Conservation (phyloP, 176 grass and related monocot genomes). For the Saccharum spontaneum region DNA sequence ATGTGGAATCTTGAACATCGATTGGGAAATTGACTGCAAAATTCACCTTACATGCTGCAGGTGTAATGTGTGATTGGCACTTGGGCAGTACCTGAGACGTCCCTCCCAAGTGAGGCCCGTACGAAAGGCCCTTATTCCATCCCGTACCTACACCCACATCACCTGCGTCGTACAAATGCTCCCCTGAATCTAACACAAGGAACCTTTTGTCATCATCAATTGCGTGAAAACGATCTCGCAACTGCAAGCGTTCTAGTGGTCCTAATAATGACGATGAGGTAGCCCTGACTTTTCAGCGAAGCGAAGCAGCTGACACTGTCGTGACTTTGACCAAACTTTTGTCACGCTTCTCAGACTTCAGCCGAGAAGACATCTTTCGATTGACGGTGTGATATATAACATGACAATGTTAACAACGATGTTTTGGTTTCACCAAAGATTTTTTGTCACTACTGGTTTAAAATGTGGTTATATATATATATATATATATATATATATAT, state of each 20-base stretch:
- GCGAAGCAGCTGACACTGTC: background rate
- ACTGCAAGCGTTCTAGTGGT: background rate
- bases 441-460: too few relatives aligned
- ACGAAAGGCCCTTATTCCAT: background rate
- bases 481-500: too few relatives aligned
- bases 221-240: conserved; percentile 2
- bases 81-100: background rate
- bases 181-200: background rate
- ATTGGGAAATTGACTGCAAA: background rate
- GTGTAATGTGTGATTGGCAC: background rate
- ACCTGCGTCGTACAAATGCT: conserved; percentile 19
- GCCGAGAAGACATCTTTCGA: background rate
- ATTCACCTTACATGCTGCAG: background rate
- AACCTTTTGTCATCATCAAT: conserved; percentile 8
- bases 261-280: background rate
- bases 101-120: background rate
- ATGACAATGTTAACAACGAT: background rate
- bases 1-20: background rate
- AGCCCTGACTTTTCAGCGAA: too few relatives aligned
- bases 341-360: background rate
- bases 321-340: background rate
- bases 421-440: too few relatives aligned
- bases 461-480: too few relatives aligned
- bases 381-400: background rate
- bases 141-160: background rate